Base-by-base conservation (phyloP, 371 early-diverging fungal species). In the Mucor mucedo region DNA sequence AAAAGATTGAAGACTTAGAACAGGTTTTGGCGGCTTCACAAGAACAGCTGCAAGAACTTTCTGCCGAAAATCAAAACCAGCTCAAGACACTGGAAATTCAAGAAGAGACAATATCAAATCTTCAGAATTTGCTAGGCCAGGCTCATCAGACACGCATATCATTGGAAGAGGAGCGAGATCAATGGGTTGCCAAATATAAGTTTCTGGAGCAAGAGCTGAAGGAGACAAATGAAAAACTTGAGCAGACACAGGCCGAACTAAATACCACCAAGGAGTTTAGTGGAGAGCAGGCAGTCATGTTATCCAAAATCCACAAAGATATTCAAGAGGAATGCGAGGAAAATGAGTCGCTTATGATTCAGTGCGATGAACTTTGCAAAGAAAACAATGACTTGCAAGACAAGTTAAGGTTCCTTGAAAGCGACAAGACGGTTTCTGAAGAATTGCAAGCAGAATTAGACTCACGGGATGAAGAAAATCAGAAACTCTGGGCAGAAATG, bases 151-250 rank as follows among this genome's bases (percentile, higher is more conserved):
- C 60, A 8, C 39, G 29, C 28, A 0, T 52, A 7, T 21, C 29
- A 1, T 54, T 70, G 69, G 83, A 52, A 86, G 91, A 68, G 78
- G 85, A 67, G 75, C 84, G 67, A 0, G 80, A 88, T 2, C 87
- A 87, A 16, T 68, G 89, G 21, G 72, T 82, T 8, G 66, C 79
- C 5, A 85, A 89, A 61, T 70, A 93, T 9, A 84, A 84, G 39
- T 66, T 82, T 21, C 68, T 86, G 13, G 86, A 89, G 53, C 83
- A 84, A 30, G 87, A 93, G 14, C 74, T 93, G 54, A 84, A 89
- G 49, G 83, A 58, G 8, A 49, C 68, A 48, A 41, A 45, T 11
- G 55, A 60, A 40, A 66, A 57, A 2, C 54, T 75, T 2, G 45
- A 49, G 5, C 41, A 63, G 2, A 16, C 60, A 7, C 21, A 63